Base-by-base conservation (phyloP, 225 moss, liverwort and hornwort species). In the Asterella californica region DNA sequence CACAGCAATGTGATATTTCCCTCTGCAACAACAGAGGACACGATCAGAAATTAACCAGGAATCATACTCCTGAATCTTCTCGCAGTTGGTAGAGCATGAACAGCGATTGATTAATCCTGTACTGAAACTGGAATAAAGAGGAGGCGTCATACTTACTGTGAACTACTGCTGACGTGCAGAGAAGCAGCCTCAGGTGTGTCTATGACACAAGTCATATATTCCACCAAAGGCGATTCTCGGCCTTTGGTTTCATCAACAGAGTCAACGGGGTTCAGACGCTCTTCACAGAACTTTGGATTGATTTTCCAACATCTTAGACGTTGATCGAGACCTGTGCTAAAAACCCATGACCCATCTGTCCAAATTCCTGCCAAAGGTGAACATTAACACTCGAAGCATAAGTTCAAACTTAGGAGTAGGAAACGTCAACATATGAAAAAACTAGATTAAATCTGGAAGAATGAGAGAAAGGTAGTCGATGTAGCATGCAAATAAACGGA, bases 321-420 rank as follows among this genome's bases (percentile, higher is more conserved):
- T 77, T 99, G 99, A 85, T 99, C 93, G 73, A 99, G 88, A 79
- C 95, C 99, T 15, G 93, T 95, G 78, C 94, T 99, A 79, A 99
- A 99, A 33, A 88, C 88, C 93, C 92, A 95, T 69, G 66, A 76
- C 42, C 91, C 92, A 90, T 95, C 93, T 10, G 95, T 99, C 99
- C 99, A 99, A 57, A 99, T 86, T 70, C 97, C 96, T 96, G 86
- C 15, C 32, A 64, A 6, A 33, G 0, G 27, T 49, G 17, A 33
- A 27, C 6, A 11, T 74, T 17, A 53, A 18, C 52, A 32, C 9
- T 52, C 15, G 52, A 19, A 21, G 24, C 34, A 24, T 5, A 48
- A 45, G 45, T 14, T 21, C 34, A 27, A 27, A 47, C 25, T 25
- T 46, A 24, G 19, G 27, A 24, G 61, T n/a, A 62, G 15, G 0